Conservation (phyloP, 2,329 filamentous ascomycete genomes). For the Pseudogymnoascus sp. region DNA sequence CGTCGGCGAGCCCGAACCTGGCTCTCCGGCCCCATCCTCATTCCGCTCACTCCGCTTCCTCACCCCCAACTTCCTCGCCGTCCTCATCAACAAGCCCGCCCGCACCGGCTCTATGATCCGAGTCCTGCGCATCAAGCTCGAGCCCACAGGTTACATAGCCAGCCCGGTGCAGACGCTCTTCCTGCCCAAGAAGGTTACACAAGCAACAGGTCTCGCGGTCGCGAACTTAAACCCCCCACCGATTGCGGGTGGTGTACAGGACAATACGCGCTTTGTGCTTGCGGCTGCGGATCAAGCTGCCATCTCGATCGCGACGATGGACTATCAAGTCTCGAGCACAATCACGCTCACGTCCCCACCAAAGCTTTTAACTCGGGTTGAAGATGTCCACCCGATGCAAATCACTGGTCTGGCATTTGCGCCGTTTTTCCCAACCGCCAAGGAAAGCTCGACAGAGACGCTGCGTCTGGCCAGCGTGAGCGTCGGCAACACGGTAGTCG, state of each 20-base stretch:
- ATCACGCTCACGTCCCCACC: conserved; percentile 45
- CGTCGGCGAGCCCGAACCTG: conserved; percentile 28
- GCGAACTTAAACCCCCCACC: conserved; percentile 54
- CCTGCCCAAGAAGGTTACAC: conserved; percentile 54
- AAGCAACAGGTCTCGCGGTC: conserved; percentile 70
- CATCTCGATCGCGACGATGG: conserved; percentile 67
- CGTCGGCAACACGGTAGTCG: conserved; percentile 29
- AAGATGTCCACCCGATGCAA: conserved; percentile 45
- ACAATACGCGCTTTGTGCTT: conserved; percentile 67
- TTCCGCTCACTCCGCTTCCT: conserved; percentile 54
- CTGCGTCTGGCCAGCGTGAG: conserved; percentile 29
- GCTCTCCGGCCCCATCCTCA: conserved; percentile 36
- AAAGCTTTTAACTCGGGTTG: conserved; percentile 44
- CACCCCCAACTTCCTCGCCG: conserved; percentile 47
- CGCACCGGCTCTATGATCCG: conserved; percentile 48
- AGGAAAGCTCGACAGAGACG: conserved; percentile 18
- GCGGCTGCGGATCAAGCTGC: conserved; percentile 76
- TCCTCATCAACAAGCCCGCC: conserved; percentile 50
- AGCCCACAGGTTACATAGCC: conserved; percentile 30
- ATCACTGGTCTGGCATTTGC: conserved; percentile 54
- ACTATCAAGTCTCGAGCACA: conserved; percentile 46
- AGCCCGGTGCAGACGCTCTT: conserved; percentile 44
- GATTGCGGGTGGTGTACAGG: conserved; percentile 40
- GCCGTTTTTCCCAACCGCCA: conserved; percentile 27
- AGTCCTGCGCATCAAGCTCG: conserved; percentile 41